Evolutionary conservation across 305 asterid genomes (phyloP), one percentile per base, ranked within the genome.

Genomic region (Nicotiana rustica): DNA sequence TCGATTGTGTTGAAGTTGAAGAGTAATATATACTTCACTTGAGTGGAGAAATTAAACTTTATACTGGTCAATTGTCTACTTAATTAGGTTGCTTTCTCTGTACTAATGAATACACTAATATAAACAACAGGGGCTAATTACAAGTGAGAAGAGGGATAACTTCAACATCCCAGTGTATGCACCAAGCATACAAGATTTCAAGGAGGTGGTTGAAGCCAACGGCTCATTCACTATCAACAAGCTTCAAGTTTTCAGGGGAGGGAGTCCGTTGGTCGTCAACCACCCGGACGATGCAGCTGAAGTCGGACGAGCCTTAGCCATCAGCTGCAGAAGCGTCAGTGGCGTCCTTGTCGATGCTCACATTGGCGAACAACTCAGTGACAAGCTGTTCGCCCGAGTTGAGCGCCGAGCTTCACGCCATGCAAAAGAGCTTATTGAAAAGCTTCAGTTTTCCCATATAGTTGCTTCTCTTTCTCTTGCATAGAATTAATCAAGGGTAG

Each of bases 131-230:
- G 97, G 96, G 0, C 86, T 94, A 49, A 94, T 96, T 55, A 89
- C 89, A 1, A 87, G 87, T 4, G 99, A 93, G 21, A 89, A 94
- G 71, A 88, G 99, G 10, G 98, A 96, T 90, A 84, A 71, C 75
- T 96, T 96, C 90, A 96, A 96, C 83, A 94, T 96, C 73, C 99
- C 98, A 1, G 91, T 96, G 2, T 96, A 92, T 80, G 99, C 97
- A 18, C 91, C 98, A 2, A 96, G 97, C 89, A 81, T 90, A 9
- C 93, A 96, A 69, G 98, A 96, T 41, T 96, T 96, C 89, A 91
- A 88, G 90, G 97, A 96, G 87, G 97, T 96, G 78, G 98, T 96
- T 47, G 98, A 89, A 69, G 92, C 90, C 67, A 87, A 92, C 21
- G 97, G 97, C 44, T 91, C 97, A 5, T 92, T 94, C 85, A 18